phyloP scores from a whole-genome alignment of 805 yeast species.

The Ogataea minuta region DNA sequence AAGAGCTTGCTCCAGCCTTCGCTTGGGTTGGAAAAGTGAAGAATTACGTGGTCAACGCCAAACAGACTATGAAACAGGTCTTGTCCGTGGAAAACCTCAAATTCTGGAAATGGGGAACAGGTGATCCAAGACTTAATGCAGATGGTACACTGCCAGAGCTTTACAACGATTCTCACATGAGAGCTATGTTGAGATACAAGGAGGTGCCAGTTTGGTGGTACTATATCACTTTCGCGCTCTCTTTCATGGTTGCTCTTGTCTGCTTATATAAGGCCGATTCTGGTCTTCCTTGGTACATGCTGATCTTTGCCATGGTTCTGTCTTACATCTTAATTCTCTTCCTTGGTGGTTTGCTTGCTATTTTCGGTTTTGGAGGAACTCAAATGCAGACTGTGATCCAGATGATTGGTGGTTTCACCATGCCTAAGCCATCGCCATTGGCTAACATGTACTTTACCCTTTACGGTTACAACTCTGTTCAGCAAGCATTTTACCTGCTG shows the following conservation, averaged over 20 bases:
- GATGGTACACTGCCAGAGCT: slow-evolving; percentile 24
- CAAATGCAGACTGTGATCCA: slow-evolving; percentile 29
- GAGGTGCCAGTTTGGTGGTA: slow-evolving; percentile 40
- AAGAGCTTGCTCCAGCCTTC: slow-evolving; percentile 26
- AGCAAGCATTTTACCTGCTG: slow-evolving; percentile 42
- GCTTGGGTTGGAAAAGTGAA: slow-evolving; percentile 23
- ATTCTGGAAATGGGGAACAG: slow-evolving; percentile 39
- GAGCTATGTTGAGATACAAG: slow-evolving; percentile 36
- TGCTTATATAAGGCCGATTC: slow-evolving; percentile 26
- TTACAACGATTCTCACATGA: slow-evolving; percentile 36
- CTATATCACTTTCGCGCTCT: slow-evolving; percentile 26
- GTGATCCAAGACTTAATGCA: slow-evolving; percentile 22
- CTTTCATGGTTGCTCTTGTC: slow-evolving; percentile 36
- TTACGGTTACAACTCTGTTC: slow-evolving; percentile 39
- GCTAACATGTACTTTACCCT: slow-evolving; percentile 44
- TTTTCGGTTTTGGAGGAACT: slow-evolving; percentile 28
- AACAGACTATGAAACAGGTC: slow-evolving; percentile 35
- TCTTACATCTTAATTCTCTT: slow-evolving; percentile 17
- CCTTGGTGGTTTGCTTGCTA: slow-evolving; percentile 27
- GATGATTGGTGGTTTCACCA: slow-evolving; percentile 40
- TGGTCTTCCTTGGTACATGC: slow-evolving; percentile 33
- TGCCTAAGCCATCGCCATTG: slow-evolving; percentile 33
- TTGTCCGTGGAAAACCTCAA: slow-evolving; percentile 38
- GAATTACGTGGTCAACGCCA: slow-evolving; percentile 34
- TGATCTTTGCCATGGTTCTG: slow-evolving; percentile 18